A percentile compares a stretch with the other conserved stretches of the same genome.
Conservation (phyloP, 148 eudicot species). For the Nepenthes gracilis region DNA sequence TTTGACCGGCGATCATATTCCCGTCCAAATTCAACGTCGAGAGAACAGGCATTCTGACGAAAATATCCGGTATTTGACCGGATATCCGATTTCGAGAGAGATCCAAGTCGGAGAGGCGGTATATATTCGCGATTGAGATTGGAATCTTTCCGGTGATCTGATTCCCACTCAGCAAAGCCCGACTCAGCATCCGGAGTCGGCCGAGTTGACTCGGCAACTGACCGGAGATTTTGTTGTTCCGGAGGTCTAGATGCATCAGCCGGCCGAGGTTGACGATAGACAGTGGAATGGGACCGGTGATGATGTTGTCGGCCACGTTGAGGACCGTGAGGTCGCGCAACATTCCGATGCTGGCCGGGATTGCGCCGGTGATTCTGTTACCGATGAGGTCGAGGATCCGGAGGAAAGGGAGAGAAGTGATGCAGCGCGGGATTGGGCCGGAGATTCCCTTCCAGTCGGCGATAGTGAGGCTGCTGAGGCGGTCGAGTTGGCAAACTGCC, state of each 20-base stretch:
- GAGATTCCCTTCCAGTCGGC: slow-evolving; percentile 95
- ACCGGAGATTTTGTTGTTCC: slow-evolving; percentile 49
- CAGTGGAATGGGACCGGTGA: slow-evolving; percentile 48
- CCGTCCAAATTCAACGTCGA: slow-evolving; percentile 63
- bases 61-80: slow-evolving; percentile 43
- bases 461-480: slow-evolving; percentile 52
- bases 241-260: slow-evolving; percentile 65
- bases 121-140: slow-evolving; percentile 37
- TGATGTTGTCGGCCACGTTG: slow-evolving; percentile 58
- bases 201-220: slow-evolving; percentile 47
- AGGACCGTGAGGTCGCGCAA: slow-evolving; percentile 61
- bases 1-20: slow-evolving; percentile 42
- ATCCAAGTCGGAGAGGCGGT: slow-evolving; percentile 69
- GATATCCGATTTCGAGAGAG: slow-evolving; percentile 53
- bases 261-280: slow-evolving; percentile 38
- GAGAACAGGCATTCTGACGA: slow-evolving; percentile 65
- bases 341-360: slow-evolving; percentile 50
- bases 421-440: slow-evolving; percentile 55
- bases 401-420: slow-evolving; percentile 37
- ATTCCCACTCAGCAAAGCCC: slow-evolving; percentile 64
- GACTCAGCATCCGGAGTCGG: slow-evolving; percentile 55
- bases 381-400: slow-evolving; percentile 64
- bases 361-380: slow-evolving; percentile 44
- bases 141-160: slow-evolving; percentile 50
- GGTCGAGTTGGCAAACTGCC: slow-evolving; percentile 48